Conservation (phyloP, 1,284 basidiomycete genomes). For the Pseudozyma pruni region DNA sequence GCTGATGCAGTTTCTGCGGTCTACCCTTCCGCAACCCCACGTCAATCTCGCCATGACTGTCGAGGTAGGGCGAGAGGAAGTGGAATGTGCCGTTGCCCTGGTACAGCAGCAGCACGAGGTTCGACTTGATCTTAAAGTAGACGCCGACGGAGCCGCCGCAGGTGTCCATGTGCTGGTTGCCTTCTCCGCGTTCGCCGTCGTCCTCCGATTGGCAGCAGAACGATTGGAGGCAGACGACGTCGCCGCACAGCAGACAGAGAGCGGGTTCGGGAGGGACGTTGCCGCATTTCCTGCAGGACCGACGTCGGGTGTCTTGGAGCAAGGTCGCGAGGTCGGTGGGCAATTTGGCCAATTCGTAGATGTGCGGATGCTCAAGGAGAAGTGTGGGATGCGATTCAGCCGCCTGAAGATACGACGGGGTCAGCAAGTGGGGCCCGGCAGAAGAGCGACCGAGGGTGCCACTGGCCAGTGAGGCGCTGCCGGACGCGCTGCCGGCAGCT, state of each 20-base stretch:
- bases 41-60: conserved; percentile 94
- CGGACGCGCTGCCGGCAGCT: conserved; percentile 12
- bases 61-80: conserved; percentile 85
- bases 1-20: conserved; percentile 85
- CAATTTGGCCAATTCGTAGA: conserved; percentile 85
- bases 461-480: conserved; percentile 27
- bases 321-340: conserved; percentile 85
- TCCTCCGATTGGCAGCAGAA: conserved; percentile 88
- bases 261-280: conserved; percentile 86
- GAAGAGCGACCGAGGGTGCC: conserved; percentile 29
- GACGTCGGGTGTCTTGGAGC: conserved; percentile 78
- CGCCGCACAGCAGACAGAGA: conserved; percentile 90
- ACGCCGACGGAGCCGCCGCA: conserved; percentile 89
- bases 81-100: conserved; percentile 87
- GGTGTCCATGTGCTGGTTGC: conserved; percentile 94
- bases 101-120: conserved; percentile 90
- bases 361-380: conserved; percentile 79
- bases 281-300: conserved; percentile 79
- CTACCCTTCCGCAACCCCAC: conserved; percentile 88
- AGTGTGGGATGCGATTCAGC: conserved; percentile 69
- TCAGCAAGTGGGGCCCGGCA: conserved; percentile 27
- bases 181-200: conserved; percentile 76
- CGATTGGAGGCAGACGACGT: conserved; percentile 87
- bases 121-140: conserved; percentile 91
- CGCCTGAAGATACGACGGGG: conserved; percentile 46